Evolutionary conservation across 73 alveolate genomes (phyloP).

Genomic region (Paramecium caudatum): DNA sequence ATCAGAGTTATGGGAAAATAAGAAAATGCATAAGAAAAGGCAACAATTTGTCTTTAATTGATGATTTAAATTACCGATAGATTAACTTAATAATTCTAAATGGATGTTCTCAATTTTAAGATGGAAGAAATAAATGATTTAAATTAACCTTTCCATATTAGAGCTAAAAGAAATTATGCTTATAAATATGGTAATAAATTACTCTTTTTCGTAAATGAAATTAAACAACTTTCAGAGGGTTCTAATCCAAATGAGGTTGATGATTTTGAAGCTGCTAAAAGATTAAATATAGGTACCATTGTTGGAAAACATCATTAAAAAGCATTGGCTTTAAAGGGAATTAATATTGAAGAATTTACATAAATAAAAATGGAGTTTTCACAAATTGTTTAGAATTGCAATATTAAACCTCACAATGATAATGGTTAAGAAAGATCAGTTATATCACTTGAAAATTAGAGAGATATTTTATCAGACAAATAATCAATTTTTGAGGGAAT

Average conservation of each 20-base stretch:
- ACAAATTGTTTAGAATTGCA: background rate
- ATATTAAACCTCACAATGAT: background rate
- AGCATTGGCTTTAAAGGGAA: background rate
- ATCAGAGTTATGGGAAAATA: conserved; percentile 12
- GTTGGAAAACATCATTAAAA: background rate
- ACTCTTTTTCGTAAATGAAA: conserved; percentile 51
- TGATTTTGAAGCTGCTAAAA: conserved; percentile 58
- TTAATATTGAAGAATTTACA: background rate
- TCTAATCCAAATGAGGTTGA: conserved; percentile 15
- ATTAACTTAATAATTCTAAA: conserved; percentile 27
- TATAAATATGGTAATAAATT: conserved; percentile 53
- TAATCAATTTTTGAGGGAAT: conserved; percentile 17
- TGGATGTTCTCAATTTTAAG: conserved; percentile 37
- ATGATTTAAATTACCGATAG: conserved; percentile 18
- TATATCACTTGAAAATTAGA: conserved; percentile 23
- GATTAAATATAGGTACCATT: conserved; percentile 25
- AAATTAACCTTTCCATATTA: conserved; percentile 20
- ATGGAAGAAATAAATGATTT: conserved; percentile 64
- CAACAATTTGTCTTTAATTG: conserved; percentile 2
- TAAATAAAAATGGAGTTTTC: conserved; percentile 27
- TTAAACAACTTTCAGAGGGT: conserved; percentile 40
- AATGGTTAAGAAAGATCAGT: conserved; percentile 46
- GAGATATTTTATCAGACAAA: conserved; percentile 42
- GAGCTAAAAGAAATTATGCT: conserved; percentile 31
- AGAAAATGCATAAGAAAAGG: background rate